phyloP scores from a whole-genome alignment of 1,139 yeast genomes.

The Protomyces pachydermus region DNA sequence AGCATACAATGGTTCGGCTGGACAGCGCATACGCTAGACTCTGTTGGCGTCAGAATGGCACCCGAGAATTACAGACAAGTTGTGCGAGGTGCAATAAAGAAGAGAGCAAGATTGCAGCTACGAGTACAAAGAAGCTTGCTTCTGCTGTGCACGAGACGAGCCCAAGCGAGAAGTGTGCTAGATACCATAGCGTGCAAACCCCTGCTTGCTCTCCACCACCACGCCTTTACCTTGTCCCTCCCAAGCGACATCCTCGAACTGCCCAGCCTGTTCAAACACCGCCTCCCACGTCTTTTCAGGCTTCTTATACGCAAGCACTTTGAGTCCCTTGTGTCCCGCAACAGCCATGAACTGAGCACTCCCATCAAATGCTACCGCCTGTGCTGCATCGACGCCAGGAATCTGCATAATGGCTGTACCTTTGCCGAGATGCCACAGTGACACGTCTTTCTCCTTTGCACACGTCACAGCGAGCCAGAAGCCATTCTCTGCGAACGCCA shows the following conservation, averaged over 20 bases:
- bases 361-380: slow-evolving; percentile 46
- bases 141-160: too few relatives aligned
- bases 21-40: too few relatives aligned
- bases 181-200: slow-evolving; percentile 1
- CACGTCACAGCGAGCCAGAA: slow-evolving; percentile 51
- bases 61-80: too few relatives aligned
- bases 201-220: slow-evolving; percentile 3
- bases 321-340: slow-evolving; percentile 28
- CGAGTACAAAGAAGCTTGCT: too few relatives aligned
- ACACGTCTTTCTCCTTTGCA: slow-evolving; percentile 34
- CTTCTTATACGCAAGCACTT: slow-evolving; percentile 22
- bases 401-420: slow-evolving; percentile 35
- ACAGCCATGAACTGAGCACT: slow-evolving; percentile 40
- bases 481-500: slow-evolving; percentile 63
- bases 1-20: too few relatives aligned
- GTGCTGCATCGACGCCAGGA: slow-evolving; percentile 31
- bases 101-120: too few relatives aligned
- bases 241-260: slow-evolving; percentile 18
- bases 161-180: not conserved
- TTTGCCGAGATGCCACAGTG: slow-evolving; percentile 35
- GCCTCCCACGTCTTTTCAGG: slow-evolving; percentile 24
- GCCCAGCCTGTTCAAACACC: slow-evolving; percentile 3
- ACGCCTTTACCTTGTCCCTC: slow-evolving; percentile 9
- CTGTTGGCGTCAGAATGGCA: too few relatives aligned
- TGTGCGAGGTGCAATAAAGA: too few relatives aligned